Evolutionary conservation across 225 moss, liverwort and hornwort genomes (phyloP).

Genomic region (Asterella californica): DNA sequence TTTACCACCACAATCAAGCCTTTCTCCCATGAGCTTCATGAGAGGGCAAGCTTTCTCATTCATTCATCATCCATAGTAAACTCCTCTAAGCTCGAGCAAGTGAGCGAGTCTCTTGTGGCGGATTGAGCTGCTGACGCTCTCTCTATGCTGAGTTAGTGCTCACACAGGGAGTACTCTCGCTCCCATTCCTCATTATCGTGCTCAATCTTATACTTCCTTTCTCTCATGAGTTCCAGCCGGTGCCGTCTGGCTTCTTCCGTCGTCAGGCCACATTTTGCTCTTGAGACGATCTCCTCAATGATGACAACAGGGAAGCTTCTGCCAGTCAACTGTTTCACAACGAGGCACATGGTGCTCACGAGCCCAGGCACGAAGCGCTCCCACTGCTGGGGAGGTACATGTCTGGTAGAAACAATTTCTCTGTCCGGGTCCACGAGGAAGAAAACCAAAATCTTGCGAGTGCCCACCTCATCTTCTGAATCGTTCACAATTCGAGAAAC

Average conservation of each 20-base stretch:
- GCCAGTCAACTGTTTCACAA: not conserved
- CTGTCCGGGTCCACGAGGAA: constrained; percentile 28
- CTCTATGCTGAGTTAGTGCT: constrained; percentile 12
- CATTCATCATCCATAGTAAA: no score
- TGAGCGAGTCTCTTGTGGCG: no score
- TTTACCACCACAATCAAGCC: no score
- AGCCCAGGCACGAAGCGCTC: not conserved
- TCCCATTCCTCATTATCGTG: constrained; percentile 21
- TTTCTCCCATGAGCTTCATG: no score
- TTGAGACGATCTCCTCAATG: constrained; percentile 2
- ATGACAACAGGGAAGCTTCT: not conserved
- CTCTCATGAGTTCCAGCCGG: constrained; percentile 29
- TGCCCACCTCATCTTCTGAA: constrained; percentile 18
- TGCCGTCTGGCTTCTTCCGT: constrained; percentile 20
- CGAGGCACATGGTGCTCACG: constrained; percentile 3
- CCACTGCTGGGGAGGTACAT: constrained; percentile 29
- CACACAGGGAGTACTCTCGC: constrained; percentile 20
- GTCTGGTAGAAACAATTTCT: constrained; percentile 24
- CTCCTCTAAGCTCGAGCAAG: no score
- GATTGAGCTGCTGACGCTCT: no score
- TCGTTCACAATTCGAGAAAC: constrained; percentile 21
- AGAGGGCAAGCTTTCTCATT: no score
- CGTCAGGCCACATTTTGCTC: constrained; percentile 14
- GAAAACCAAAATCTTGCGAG: constrained; percentile 31
- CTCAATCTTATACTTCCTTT: constrained; percentile 20